Evolutionary conservation across 1,284 basidiomycete species (phyloP), one percentile per base, ranked within the genome.

Genomic region (Heterobasidion parviporum): DNA sequence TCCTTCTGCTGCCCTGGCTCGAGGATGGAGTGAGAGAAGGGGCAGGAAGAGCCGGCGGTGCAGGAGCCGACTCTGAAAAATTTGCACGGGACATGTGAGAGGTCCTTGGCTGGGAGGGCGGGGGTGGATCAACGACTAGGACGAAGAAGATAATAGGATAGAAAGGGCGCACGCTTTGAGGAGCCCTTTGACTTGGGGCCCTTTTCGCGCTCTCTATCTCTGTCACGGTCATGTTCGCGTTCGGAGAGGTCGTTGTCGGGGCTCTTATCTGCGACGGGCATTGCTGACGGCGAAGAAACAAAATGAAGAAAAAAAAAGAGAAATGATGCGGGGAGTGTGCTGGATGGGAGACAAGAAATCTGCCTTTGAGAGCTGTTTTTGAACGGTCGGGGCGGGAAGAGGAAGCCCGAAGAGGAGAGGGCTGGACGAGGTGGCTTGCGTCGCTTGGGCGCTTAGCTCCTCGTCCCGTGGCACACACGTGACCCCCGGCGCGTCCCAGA

Each of bases 81-180:
- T 74, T 97, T 94, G 79, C 96, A 99, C 2, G 95, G 95, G 32
- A 99, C 96, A 77, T 98, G 95, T 10, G 91, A 92, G 55, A 98
- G 81, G 68, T 94, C 92, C 69, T 94, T 92, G 53, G 85, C 88
- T 85, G 53, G 45, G 20, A 35, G 35, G 52, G 35, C 46, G 50
- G 34, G 45, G 26, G 44, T 1, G 3, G 38, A 41, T 41, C 10
- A 41, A 41, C 38, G 12, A 41, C n/a, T 10, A 55, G 18, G 49
- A 44, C 55, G 47, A 43, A 43, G n/a, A 45, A 50, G 18, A 51
- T 38, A 50, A 51, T 33, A 54, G 41, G 54, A 54, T 47, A 65
- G 4, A 26, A 26, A 26, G 26, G 16, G 36, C 70, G 59, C 63
- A 73, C 72, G 63, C 67, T 74, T 75, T 26, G 69, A 54, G 35